Conservation (phyloP, 2,329 filamentous ascomycete species). For the Hypoxylon sp. region DNA sequence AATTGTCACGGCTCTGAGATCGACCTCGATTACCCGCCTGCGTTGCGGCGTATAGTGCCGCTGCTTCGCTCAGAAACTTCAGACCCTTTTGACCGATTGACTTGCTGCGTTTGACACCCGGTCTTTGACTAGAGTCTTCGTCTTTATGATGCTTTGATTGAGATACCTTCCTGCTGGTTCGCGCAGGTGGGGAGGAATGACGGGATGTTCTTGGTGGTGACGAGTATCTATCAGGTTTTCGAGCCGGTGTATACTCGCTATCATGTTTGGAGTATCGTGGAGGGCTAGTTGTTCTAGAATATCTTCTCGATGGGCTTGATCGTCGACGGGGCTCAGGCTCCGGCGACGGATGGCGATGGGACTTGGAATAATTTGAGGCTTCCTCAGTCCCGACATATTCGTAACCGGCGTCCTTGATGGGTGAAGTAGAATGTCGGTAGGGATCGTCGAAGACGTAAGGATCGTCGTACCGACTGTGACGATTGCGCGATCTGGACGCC, state of each 20-base stretch:
- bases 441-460: constrained; percentile 52
- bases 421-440: constrained; percentile 47
- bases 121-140: constrained; percentile 44
- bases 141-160: constrained; percentile 41
- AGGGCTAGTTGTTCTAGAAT: constrained; percentile 49
- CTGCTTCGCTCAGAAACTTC: constrained; percentile 50
- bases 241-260: constrained; percentile 26
- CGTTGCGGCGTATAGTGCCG: constrained; percentile 51
- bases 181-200: constrained; percentile 30
- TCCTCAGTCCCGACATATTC: constrained; percentile 54
- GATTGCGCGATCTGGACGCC: constrained; percentile 48
- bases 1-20: constrained; percentile 44
- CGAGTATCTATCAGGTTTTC: constrained; percentile 19
- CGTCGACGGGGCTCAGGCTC: constrained; percentile 37
- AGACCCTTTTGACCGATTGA: constrained; percentile 50
- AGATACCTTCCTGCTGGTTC: constrained; percentile 23
- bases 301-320: constrained; percentile 36
- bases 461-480: constrained; percentile 50
- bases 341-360: constrained; percentile 43
- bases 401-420: constrained; percentile 43
- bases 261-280: constrained; percentile 46
- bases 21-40: constrained; percentile 43
- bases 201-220: constrained; percentile 40
- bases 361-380: constrained; percentile 33
- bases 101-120: constrained; percentile 49